Base-by-base conservation (phyloP, 2,329 filamentous ascomycete species). In the Aspergillus hiratsukae region DNA sequence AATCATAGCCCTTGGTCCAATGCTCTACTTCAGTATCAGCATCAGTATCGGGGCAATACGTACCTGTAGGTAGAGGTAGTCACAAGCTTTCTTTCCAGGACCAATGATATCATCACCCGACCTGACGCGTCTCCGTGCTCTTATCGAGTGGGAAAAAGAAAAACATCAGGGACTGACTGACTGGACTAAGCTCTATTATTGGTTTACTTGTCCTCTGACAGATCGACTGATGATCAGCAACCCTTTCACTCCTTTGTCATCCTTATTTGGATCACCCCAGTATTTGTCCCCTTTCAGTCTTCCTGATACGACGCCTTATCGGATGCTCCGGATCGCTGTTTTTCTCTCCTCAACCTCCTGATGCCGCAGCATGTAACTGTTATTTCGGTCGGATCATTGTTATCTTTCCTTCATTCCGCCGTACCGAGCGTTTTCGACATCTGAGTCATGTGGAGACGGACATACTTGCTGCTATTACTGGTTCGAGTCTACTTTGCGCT, bases 401-500 rank as follows among this genome's bases (percentile, higher is more conserved):
- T 51, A 43, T 58, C 21, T 45, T 56, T 45, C 57, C 40, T 56
- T 53, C 35, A 51, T 52, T 51, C 19, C 31, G 23, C 57, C 56
- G 54, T 58, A 61, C 46, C 56, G 63, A 62, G 59, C 62, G 56
- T 58, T 51, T 50, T 43, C 52, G 29, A 58, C 55, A 56, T 52
- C 52, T 52, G 58, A 67, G 68, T 52, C 65, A 97, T 97, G 93
- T 96, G 91, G 91, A 86, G 92, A 80, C 87, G 92, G 75, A 84
- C 87, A 61, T 96, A 96, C 76, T 81, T 97, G 61, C 77, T 95
- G 55, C 81, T 99, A 66, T 81, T 96, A 68, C 80, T 94, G 64
- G 85, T 96, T 68, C 88, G 94, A 75, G 82, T 97, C 69, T 97
- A 93, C 83, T 93, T 97, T 73, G 93, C 94, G 58, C 79, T 97